These are phyloP conservation scores for Mycosphaerelloides madeirae DNA, from an alignment of 2,329 filamentous ascomycete genomes.

Conservation along the genomic window DNA sequence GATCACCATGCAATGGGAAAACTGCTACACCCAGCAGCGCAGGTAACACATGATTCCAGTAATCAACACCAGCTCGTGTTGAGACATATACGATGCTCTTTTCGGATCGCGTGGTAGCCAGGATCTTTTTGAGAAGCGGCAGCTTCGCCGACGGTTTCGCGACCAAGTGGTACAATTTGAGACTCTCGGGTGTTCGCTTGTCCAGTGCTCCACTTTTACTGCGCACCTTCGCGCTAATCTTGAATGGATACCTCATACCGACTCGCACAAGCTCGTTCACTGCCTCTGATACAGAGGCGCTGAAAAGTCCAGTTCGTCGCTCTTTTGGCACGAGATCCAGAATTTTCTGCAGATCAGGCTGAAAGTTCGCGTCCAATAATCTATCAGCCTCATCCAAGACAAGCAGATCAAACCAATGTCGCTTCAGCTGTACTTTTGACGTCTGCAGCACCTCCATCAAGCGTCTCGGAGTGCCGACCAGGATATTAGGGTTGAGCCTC, in stretches of 20 bases:
- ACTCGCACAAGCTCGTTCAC: constrained; percentile 90
- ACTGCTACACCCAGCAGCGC: constrained; percentile 65
- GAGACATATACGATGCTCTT: constrained; percentile 89
- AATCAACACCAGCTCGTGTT: constrained; percentile 91
- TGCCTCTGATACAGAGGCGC: constrained; percentile 91
- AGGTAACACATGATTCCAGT: constrained; percentile 78
- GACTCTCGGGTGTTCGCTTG: constrained; percentile 79
- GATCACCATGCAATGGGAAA: constrained; percentile 85
- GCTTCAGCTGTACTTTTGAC: constrained; percentile 42
- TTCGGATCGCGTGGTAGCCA: constrained; percentile 60
- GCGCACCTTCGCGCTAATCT: constrained; percentile 90
- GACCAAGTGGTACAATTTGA: constrained; percentile 84
- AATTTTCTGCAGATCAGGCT: constrained; percentile 82
- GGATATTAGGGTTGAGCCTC: constrained; percentile 75
- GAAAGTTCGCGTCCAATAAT: constrained; percentile 88
- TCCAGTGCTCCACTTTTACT: constrained; percentile 68
- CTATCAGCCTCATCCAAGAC: constrained; percentile 94
- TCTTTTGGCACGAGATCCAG: constrained; percentile 84
- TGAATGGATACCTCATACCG: constrained; percentile 87
- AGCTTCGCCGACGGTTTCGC: constrained; percentile 75
- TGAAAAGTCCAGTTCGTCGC: constrained; percentile 86
- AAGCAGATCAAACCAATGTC: constrained; percentile 68
- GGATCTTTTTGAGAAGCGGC: constrained; percentile 64
- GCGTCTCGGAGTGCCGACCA: constrained; percentile 86
- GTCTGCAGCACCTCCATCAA: constrained; percentile 84